Conservation (phyloP, 2,329 filamentous ascomycete species). For the Fonsecaea erecta region DNA sequence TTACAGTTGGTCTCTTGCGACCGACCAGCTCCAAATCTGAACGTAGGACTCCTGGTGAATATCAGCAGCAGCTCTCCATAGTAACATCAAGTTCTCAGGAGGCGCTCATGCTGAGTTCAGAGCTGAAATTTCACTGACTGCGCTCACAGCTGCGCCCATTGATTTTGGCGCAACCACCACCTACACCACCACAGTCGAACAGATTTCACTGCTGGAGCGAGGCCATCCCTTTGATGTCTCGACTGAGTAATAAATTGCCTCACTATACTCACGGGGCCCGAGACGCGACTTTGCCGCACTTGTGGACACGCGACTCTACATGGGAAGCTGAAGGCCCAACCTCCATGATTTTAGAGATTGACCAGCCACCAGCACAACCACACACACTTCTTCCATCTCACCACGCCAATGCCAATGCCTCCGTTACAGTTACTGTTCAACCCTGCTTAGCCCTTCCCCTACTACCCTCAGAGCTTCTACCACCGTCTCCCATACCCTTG, state of each 20-base stretch:
- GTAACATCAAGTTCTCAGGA: conserved; percentile 1
- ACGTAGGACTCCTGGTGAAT: background rate
- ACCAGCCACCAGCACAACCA: conserved; percentile 31
- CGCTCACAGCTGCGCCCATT: conserved; percentile 7
- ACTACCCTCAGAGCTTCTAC: conserved; percentile 10
- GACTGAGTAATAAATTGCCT: background rate
- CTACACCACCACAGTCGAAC: conserved; percentile 13
- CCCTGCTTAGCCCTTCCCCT: conserved; percentile 24
- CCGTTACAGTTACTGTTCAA: conserved; percentile 27
- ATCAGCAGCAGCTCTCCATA: conserved; percentile 11
- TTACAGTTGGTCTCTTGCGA: background rate
- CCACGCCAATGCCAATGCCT: conserved; percentile 31
- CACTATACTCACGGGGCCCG: background rate
- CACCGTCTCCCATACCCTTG: conserved; percentile 15
- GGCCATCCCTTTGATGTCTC: conserved; percentile 5
- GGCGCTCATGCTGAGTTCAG: conserved; percentile 19
- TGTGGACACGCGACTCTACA: conserved; percentile 18
- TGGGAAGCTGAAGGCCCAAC: conserved; percentile 28
- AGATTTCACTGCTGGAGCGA: conserved; percentile 2
- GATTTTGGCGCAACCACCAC: conserved; percentile 22
- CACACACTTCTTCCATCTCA: conserved; percentile 21
- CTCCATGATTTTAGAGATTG: conserved; percentile 33
- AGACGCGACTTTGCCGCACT: conserved; percentile 24
- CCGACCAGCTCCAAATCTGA: background rate
- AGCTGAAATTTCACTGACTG: conserved; percentile 14